Conservation (phyloP, 2,329 filamentous ascomycete genomes). For the Penicillium sp. region DNA sequence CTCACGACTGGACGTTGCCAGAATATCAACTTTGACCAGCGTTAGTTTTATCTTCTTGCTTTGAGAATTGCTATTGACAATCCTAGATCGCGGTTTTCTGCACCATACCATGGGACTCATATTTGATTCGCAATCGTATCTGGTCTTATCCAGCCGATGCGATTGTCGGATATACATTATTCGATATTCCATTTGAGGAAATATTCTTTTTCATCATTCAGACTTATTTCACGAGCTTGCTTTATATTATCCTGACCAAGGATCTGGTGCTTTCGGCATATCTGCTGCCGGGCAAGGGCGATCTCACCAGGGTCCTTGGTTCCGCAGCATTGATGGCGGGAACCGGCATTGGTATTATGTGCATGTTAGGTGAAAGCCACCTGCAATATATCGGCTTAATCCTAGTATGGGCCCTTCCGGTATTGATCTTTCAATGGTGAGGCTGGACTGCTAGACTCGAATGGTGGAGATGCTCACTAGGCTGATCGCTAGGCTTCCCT, state of each 20-base stretch:
- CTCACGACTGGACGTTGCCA: conserved; percentile 62
- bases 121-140: conserved; percentile 65
- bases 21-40: conserved; percentile 59
- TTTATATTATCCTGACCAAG: conserved; percentile 69
- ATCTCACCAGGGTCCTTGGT: not conserved
- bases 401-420: conserved; percentile 65
- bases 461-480: not conserved
- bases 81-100: conserved; percentile 61
- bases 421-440: conserved; percentile 63
- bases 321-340: not conserved
- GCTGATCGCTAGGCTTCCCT: not conserved
- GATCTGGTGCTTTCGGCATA: conserved; percentile 58
- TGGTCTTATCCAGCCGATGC: conserved; percentile 70
- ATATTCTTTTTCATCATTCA: conserved; percentile 77
- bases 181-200: conserved; percentile 68
- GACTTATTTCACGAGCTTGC: conserved; percentile 62
- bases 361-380: not conserved
- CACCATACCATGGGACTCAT: conserved; percentile 75
- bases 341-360: not conserved
- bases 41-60: conserved; percentile 27
- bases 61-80: not conserved
- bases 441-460: not conserved
- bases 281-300: conserved; percentile 43
- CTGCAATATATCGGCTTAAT: conserved; percentile 69
- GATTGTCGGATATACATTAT: conserved; percentile 62